phyloP scores from a whole-genome alignment of 129 eudicot species.

The Flaveria ramosissima region DNA sequence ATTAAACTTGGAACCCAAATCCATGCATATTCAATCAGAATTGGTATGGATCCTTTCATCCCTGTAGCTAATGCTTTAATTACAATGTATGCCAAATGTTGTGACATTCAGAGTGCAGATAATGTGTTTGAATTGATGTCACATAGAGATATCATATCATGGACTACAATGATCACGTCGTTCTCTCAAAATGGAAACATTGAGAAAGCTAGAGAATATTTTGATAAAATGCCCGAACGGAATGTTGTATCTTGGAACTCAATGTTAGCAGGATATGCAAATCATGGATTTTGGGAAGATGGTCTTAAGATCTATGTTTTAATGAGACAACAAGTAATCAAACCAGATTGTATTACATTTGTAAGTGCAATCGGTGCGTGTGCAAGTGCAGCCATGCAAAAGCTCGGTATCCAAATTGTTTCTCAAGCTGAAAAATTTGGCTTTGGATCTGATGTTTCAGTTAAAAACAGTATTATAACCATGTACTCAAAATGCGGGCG shows the following conservation, averaged over 20 bases:
- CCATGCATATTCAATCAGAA: conserved; percentile 41
- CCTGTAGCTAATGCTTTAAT: conserved; percentile 54
- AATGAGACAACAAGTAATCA: conserved; percentile 49
- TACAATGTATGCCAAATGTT: conserved; percentile 57
- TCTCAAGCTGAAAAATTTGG: conserved; percentile 52
- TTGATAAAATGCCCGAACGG: conserved; percentile 61
- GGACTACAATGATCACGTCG: conserved; percentile 61
- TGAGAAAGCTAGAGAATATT: conserved; percentile 47
- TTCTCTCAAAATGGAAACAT: conserved; percentile 43
- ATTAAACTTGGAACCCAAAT: conserved; percentile 48
- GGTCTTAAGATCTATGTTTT: conserved; percentile 44
- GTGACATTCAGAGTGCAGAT: conserved; percentile 42
- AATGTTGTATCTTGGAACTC: conserved; percentile 61
- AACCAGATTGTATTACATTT: conserved; percentile 54
- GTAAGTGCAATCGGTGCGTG: conserved; percentile 43
- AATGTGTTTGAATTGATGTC: conserved; percentile 42
- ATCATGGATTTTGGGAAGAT: conserved; percentile 55
- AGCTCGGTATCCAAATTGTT: conserved; percentile 53
- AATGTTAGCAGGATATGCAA: conserved; percentile 49
- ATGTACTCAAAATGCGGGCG: conserved; percentile 58
- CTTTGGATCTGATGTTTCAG: conserved; percentile 40
- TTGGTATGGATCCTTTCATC: conserved; percentile 39
- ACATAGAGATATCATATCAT: conserved; percentile 52
- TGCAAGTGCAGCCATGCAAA: conserved; percentile 41
- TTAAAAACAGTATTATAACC: conserved; percentile 42